Base-by-base conservation (phyloP, 148 eudicot species). In the Chenopodium suecicum region DNA sequence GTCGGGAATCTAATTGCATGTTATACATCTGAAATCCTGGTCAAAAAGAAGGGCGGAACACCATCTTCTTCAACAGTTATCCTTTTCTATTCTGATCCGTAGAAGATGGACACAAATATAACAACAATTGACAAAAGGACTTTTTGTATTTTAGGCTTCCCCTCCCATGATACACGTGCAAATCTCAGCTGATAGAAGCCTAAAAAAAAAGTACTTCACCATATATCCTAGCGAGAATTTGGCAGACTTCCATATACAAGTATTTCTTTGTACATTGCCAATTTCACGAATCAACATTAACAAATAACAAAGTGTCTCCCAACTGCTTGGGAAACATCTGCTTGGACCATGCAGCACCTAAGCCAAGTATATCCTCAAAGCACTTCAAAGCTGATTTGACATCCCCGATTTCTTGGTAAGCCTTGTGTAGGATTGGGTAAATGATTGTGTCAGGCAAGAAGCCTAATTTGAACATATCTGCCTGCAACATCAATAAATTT, bases 401-500 rank as follows among this genome's bases (percentile, higher is more conserved):
- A 82, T 87, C 87, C 71, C 87, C 89, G 63, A 79, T 58, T 64
- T 88, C 87, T 80, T 69, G 81, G 83, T 89, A 93, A 70, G 88
- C 87, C 85, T 74, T 86, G 78, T 32, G 81, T 80, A 89, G 79
- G 48, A 82, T 79, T 62, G 71, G 79, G 63, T 83, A 86, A 68
- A 90, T 66, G 47, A 72, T 37, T 29, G 77, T 75, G 73, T 88
- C 82, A 44, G 92, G 87, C 82, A 87, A 81, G 65, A 89, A 82
- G 25, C 96, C 98, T 75, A 82, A 82, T 86, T 95, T 95, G 70
- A 91, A 62, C 91, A 95, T 90, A 82, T 95, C 97, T 12, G 97
- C 97, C 14, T 93, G 96, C 84, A 95, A 76, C 94, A 92, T 86
- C 90, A 83, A 73, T 76, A 90, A 84, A 85, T 88, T 78, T 78